Evolutionary conservation across 768 basidiomycete genomes (phyloP).

Genomic region (Macrolepiota fuliginosa): DNA sequence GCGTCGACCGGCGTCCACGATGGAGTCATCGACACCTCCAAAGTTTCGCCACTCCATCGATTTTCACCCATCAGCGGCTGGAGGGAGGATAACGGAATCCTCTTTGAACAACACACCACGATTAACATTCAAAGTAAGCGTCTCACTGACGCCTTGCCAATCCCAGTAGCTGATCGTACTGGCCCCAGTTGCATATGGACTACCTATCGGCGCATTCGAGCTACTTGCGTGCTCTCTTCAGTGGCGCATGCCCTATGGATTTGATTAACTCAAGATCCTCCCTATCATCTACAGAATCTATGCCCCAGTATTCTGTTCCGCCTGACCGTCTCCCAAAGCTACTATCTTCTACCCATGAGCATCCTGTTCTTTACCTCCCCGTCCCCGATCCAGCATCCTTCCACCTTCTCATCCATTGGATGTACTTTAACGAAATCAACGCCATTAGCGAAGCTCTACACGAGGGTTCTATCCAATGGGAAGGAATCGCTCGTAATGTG

Average conservation of each 20-base stretch:
- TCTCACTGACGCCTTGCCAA: not conserved
- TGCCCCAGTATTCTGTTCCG: slow-evolving; percentile 33
- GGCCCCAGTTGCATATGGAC: slow-evolving; percentile 68
- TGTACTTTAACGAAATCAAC: slow-evolving; percentile 73
- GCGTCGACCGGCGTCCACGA: slow-evolving; percentile 30
- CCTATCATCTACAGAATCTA: slow-evolving; percentile 22
- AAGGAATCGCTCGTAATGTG: slow-evolving; percentile 84
- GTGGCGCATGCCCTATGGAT: slow-evolving; percentile 61
- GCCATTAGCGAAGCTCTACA: slow-evolving; percentile 69
- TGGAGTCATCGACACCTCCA: slow-evolving; percentile 27
- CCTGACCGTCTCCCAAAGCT: slow-evolving; percentile 60
- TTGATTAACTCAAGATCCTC: slow-evolving; percentile 42
- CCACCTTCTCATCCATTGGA: slow-evolving; percentile 72
- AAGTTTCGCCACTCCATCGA: slow-evolving; percentile 20
- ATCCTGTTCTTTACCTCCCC: slow-evolving; percentile 71
- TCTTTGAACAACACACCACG: slow-evolving; percentile 48
- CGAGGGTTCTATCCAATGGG: slow-evolving; percentile 70
- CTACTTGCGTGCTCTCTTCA: slow-evolving; percentile 69
- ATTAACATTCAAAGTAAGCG: slow-evolving; percentile 61
- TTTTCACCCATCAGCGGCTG: slow-evolving; percentile 41
- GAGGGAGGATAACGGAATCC: slow-evolving; percentile 52
- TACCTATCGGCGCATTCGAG: slow-evolving; percentile 82
- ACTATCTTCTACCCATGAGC: slow-evolving; percentile 61
- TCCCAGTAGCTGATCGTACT: slow-evolving; percentile 10
- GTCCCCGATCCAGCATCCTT: slow-evolving; percentile 74